phyloP scores from a whole-genome alignment of 768 basidiomycete genomes.

The Lentinula boryana region DNA sequence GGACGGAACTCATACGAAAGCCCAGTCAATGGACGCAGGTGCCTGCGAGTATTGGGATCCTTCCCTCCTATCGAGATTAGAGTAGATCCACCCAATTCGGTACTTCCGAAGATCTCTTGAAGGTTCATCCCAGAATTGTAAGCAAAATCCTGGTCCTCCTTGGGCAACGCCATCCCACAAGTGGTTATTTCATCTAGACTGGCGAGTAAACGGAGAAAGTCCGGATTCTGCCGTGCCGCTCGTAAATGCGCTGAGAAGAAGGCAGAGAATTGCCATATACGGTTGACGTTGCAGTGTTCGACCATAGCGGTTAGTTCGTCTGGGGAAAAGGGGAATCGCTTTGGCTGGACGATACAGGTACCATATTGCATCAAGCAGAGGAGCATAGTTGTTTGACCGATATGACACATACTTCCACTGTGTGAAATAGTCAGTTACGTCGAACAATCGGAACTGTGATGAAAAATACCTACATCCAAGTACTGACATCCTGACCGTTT shows the following conservation, averaged over 20 bases:
- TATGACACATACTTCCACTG: conserved; percentile 84
- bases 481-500: conserved; percentile 57
- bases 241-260: conserved; percentile 64
- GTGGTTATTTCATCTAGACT: conserved; percentile 60
- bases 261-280: conserved; percentile 68
- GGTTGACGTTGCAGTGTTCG: conserved; percentile 58
- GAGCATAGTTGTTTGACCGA: conserved; percentile 72
- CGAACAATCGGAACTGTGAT: conserved; percentile 18
- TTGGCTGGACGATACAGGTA: conserved; percentile 67
- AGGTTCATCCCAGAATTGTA: conserved; percentile 57
- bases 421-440: conserved; percentile 20
- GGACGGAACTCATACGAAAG: conserved; percentile 64
- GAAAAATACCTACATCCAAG: conserved; percentile 56
- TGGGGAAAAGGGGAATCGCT: conserved; percentile 55
- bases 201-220: conserved; percentile 50
- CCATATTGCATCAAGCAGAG: conserved; percentile 69
- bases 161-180: conserved; percentile 56
- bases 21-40: conserved; percentile 54
- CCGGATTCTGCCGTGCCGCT: conserved; percentile 51
- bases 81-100: conserved; percentile 67
- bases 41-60: conserved; percentile 43
- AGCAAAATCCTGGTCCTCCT: conserved; percentile 71
- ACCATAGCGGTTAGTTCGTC: conserved; percentile 73
- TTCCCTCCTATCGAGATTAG: conserved; percentile 52
- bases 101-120: conserved; percentile 80